Base-by-base conservation (phyloP, 805 yeast species). In the Kazachstania taianensis region DNA sequence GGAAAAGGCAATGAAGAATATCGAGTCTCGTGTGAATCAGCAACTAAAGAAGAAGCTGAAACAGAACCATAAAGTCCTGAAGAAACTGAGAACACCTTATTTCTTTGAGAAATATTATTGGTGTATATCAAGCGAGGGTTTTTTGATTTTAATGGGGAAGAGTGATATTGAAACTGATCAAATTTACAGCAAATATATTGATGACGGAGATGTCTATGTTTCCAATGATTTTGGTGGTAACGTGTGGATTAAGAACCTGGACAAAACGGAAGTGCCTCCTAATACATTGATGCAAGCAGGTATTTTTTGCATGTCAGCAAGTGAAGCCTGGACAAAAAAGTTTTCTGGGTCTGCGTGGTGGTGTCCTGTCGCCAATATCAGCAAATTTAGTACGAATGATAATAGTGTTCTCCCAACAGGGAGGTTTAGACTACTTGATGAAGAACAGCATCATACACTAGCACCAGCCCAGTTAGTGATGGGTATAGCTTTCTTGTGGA, bases 61-160 rank as follows among this genome's bases (percentile, higher is more conserved):
- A 35, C 74, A 73, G 40, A 75, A 78, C 30, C 69, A 68, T 34
- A 67, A 67, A 32, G 66, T 66, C 4, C 56, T 67, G 24, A 77
- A 72, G 42, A 75, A 72, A 26, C 62, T 81, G 22, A 70, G 96
- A 32, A 66, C 72, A 4, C 85, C 84, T 32, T 78, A 67, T 53
- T 87, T 96, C 83, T 92, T 92, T 62, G 98, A 92, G 54, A 92
- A 89, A 57, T 89, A 79, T 57, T 75, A 69, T 50, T 92, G 98
- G 98, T 92, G 92, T 52, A 66, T 87, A n/a, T 73, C 96, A 0
- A 76, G 79, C 45, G 97, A 89, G 52, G 87, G 92, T 0, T 86
- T 81, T 51, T 61, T 92, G 33, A 81, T 94, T 40, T 58, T 92
- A 37, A 85, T 87, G 32, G 97, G 96, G 2, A 75, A 85, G 43